Evolutionary conservation across 83 land plant genomes (phyloP).

Genomic region (Picea abies): DNA sequence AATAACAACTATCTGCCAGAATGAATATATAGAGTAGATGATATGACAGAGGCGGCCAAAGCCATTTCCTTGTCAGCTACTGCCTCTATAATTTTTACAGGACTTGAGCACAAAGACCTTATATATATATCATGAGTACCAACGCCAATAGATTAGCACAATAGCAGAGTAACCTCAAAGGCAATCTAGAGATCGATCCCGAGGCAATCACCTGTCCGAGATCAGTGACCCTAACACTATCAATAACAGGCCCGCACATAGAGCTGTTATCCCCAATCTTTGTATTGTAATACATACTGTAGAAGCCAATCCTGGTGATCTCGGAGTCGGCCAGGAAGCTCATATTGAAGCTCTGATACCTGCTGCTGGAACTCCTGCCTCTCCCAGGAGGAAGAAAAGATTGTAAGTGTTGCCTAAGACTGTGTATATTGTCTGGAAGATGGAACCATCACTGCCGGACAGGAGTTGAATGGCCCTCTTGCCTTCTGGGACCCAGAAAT

Average conservation of each 20-base stretch:
- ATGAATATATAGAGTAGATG: no score
- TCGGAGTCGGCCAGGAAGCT: constrained; percentile 38
- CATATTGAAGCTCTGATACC: constrained; percentile 33
- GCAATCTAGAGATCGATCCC: no score
- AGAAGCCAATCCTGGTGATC: constrained; percentile 66
- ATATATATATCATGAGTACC: no score
- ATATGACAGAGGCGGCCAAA: no score
- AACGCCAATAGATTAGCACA: no score
- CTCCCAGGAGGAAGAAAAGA: constrained; percentile 61
- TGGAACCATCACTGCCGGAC: constrained; percentile 66
- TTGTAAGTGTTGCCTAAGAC: constrained; percentile 33
- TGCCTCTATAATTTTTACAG: no score
- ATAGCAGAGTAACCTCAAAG: no score
- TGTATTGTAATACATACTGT: constrained; percentile 66
- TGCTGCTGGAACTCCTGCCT: constrained; percentile 33
- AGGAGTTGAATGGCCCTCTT: constrained; percentile 54
- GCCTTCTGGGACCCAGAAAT: constrained; percentile 57
- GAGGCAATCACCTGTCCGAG: no score
- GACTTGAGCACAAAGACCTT: no score
- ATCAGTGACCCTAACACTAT: constrained; percentile 49
- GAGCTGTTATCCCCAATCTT: constrained; percentile 42
- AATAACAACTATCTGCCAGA: no score
- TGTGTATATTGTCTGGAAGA: constrained; percentile 63
- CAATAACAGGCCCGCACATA: constrained; percentile 78
- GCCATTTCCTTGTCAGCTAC: no score